These are phyloP conservation scores for Monosporascus ibericus DNA, from an alignment of 2,329 filamentous ascomycete species.

Conservation along the genomic window DNA sequence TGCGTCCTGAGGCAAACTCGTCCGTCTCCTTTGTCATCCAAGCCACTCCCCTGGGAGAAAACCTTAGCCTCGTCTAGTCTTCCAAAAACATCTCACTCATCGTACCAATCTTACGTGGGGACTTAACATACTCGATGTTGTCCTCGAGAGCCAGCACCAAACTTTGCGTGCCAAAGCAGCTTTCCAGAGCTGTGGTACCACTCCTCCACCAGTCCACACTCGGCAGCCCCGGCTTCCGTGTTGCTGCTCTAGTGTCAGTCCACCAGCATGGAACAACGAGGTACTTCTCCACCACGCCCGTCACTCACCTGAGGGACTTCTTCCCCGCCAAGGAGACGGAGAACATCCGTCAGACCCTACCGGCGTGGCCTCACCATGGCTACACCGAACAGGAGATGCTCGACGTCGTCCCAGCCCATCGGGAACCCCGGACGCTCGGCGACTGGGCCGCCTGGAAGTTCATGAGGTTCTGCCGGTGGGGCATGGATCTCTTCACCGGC, in stretches of 20 bases:
- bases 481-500: slow-evolving; percentile 76
- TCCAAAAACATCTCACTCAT: background rate
- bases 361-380: slow-evolving; percentile 65
- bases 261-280: slow-evolving; percentile 22
- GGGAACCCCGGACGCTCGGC: slow-evolving; percentile 63
- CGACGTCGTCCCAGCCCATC: slow-evolving; percentile 67
- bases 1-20: background rate
- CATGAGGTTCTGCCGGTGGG: slow-evolving; percentile 69
- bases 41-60: background rate
- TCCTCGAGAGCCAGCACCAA: slow-evolving; percentile 23
- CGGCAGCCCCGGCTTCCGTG: slow-evolving; percentile 21
- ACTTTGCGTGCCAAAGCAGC: slow-evolving; percentile 24
- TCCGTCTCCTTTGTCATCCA: background rate
- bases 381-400: slow-evolving; percentile 79
- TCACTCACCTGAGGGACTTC: slow-evolving; percentile 46
- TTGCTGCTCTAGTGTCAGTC: slow-evolving; percentile 18
- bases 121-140: slow-evolving; percentile 19
- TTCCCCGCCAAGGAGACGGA: slow-evolving; percentile 57
- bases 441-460: slow-evolving; percentile 75
- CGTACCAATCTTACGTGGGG: background rate
- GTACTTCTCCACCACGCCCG: slow-evolving; percentile 44
- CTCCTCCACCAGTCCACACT: slow-evolving; percentile 16
- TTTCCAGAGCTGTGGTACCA: slow-evolving; percentile 20
- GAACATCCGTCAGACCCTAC: slow-evolving; percentile 55
- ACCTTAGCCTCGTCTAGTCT: background rate